A percentile compares a stretch with the other conserved stretches of the same genome.
These are phyloP conservation scores for Pharus latifolius DNA, from an alignment of 176 grass and related monocot genomes.

Conservation along the genomic window DNA sequence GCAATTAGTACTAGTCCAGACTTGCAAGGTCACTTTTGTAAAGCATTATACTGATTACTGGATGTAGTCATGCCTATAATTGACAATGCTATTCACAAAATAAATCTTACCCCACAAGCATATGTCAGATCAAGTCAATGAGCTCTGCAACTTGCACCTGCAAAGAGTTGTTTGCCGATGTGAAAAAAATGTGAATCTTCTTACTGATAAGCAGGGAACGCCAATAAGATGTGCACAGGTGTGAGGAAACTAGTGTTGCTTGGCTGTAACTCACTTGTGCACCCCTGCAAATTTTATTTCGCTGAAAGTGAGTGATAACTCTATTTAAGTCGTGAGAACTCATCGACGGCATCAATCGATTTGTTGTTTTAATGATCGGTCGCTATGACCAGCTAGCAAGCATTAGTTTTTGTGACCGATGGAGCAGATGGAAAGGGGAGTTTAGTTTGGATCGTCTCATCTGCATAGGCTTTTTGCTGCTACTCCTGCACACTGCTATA, in stretches of 20 bases:
- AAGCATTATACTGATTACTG: not conserved
- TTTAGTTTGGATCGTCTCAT: not conserved
- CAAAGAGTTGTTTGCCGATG: not conserved
- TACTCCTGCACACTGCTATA: too few species aligned
- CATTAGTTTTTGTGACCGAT: constrained; percentile 6
- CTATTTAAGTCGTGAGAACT: not conserved
- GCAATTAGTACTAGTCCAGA: constrained; percentile 15
- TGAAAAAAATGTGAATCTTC: too few species aligned
- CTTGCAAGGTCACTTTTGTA: constrained; percentile 21
- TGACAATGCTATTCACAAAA: not conserved
- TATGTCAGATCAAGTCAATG: not conserved
- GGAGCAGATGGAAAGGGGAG: not conserved
- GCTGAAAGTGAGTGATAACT: not conserved
- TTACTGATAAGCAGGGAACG: not conserved
- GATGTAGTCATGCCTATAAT: constrained; percentile 22
- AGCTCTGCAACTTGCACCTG: too few species aligned
- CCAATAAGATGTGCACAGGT: not conserved
- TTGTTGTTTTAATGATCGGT: constrained; percentile 14
- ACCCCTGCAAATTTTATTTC: not conserved
- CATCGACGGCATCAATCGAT: not conserved
- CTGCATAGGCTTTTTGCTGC: not conserved
- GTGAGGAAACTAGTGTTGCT: not conserved
- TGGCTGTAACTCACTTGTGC: not conserved
- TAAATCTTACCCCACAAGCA: not conserved
- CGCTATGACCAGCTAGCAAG: not conserved